Conservation (phyloP, 2,329 filamentous ascomycete species). For the Microsporum audouinii region DNA sequence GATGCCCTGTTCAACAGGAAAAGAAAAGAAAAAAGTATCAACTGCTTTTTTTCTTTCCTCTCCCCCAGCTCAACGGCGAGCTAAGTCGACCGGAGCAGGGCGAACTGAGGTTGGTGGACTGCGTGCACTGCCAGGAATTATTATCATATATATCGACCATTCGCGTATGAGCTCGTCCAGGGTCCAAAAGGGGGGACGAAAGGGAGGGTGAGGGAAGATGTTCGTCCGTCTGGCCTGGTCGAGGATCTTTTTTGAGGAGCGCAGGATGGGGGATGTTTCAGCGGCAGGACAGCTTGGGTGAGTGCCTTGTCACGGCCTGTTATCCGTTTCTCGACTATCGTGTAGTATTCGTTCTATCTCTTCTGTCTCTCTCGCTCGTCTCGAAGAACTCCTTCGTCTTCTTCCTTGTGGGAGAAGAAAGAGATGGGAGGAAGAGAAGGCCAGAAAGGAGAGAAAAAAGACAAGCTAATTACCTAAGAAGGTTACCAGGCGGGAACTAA, state of each 20-base stretch:
- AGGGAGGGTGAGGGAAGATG: too few species aligned
- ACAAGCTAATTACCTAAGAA: conserved; percentile 2
- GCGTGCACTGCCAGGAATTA: neutral
- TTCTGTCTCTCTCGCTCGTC: neutral
- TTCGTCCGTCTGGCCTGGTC: neutral
- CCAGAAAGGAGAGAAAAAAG: neutral
- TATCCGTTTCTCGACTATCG: too few species aligned
- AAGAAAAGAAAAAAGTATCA: neutral
- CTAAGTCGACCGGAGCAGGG: neutral
- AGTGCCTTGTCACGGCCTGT: neutral
- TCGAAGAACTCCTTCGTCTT: too few species aligned
- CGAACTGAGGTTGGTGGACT: neutral
- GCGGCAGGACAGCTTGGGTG: neutral
- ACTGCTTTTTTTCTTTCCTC: too few species aligned
- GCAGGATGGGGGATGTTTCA: neutral
- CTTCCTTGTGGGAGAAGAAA: too few species aligned
- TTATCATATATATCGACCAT: neutral
- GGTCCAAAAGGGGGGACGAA: too few species aligned
- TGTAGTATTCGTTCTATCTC: neutral
- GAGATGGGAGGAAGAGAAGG: neutral
- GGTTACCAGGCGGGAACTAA: neutral
- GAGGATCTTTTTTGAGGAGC: neutral
- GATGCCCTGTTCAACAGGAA: neutral
- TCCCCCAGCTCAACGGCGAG: neutral
- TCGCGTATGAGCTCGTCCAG: neutral